Conservation (phyloP, 1,284 basidiomycete genomes). For the Trichosporon sp. region DNA sequence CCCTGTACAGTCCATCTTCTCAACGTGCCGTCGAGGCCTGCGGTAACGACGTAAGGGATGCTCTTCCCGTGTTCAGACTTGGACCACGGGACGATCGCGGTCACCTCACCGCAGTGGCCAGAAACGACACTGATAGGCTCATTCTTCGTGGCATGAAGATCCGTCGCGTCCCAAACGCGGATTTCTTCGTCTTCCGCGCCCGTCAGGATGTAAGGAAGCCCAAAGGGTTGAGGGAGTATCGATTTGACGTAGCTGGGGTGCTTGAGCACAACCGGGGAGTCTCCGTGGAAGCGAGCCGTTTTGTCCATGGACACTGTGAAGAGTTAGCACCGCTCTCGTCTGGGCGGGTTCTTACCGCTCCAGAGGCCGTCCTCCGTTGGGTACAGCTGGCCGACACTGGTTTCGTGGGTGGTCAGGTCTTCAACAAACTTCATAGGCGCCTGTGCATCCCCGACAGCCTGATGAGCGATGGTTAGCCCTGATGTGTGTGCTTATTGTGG, state of each 20-base stretch:
- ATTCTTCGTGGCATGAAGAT: slow-evolving; percentile 25
- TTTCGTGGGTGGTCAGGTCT: slow-evolving; percentile 57
- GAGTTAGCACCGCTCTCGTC: neutral
- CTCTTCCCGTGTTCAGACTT: slow-evolving; percentile 59
- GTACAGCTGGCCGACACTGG: slow-evolving; percentile 63
- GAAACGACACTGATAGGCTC: slow-evolving; percentile 65
- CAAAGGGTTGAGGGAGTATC: slow-evolving; percentile 68
- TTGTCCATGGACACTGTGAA: slow-evolving; percentile 79
- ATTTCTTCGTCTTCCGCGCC: slow-evolving; percentile 76
- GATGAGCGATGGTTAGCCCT: neutral
- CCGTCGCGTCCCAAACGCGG: slow-evolving; percentile 63
- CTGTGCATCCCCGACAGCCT: neutral
- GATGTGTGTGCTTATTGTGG: neutral
- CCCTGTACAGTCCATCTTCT: slow-evolving; percentile 76
- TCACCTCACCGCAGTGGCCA: slow-evolving; percentile 85
- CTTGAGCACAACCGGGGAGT: slow-evolving; percentile 57
- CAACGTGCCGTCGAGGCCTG: slow-evolving; percentile 80
- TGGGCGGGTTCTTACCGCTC: slow-evolving; percentile 66
- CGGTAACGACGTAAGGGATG: slow-evolving; percentile 67
- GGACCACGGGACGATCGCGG: slow-evolving; percentile 71
- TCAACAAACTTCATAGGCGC: slow-evolving; percentile 30
- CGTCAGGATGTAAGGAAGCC: slow-evolving; percentile 64
- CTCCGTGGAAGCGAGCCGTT: slow-evolving; percentile 66
- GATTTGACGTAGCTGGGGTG: slow-evolving; percentile 72
- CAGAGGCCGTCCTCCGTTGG: slow-evolving; percentile 71